Percentiles rank a stretch among this genome's conserved stretches.
These are phyloP conservation scores for Agastache rugosa DNA, from an alignment of 257 asterid species.

Conservation along the genomic window DNA sequence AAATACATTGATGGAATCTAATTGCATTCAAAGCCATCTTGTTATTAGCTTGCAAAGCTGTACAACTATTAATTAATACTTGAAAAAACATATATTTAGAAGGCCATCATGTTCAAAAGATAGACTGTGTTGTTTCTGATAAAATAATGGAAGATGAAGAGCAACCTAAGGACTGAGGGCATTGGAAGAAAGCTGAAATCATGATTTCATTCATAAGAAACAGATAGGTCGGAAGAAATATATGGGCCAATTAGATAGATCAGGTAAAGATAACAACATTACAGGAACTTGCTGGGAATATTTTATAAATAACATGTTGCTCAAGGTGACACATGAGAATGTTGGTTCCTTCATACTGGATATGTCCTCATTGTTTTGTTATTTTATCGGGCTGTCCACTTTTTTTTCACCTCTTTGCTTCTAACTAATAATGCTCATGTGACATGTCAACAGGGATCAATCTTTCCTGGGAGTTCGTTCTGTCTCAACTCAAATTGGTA, in stretches of 20 bases:
- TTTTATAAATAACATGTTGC: neutral
- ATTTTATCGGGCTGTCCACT: neutral
- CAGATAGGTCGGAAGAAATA: neutral
- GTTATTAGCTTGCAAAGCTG: neutral
- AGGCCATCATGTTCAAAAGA: neutral
- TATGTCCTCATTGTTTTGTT: neutral
- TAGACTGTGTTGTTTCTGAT: neutral
- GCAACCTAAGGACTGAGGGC: neutral
- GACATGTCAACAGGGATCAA: conserved; percentile 62
- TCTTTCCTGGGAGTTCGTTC: conserved; percentile 68
- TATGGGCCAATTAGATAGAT: neutral
- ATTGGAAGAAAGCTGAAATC: neutral
- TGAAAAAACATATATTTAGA: neutral
- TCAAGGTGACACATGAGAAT: conserved; percentile 11
- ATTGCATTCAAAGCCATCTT: neutral
- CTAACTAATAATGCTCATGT: conserved; percentile 25
- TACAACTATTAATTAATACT: neutral
- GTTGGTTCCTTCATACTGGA: neutral
- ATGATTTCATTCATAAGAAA: neutral
- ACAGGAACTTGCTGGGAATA: conserved; percentile 5
- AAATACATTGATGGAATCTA: neutral
- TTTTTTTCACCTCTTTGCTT: conserved; percentile 13
- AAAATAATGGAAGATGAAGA: neutral
- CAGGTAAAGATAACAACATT: neutral
- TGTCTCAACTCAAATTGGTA: conserved; percentile 90